These are phyloP conservation scores for Metarhizium album DNA, from an alignment of 2,329 filamentous ascomycete genomes.

Conservation along the genomic window DNA sequence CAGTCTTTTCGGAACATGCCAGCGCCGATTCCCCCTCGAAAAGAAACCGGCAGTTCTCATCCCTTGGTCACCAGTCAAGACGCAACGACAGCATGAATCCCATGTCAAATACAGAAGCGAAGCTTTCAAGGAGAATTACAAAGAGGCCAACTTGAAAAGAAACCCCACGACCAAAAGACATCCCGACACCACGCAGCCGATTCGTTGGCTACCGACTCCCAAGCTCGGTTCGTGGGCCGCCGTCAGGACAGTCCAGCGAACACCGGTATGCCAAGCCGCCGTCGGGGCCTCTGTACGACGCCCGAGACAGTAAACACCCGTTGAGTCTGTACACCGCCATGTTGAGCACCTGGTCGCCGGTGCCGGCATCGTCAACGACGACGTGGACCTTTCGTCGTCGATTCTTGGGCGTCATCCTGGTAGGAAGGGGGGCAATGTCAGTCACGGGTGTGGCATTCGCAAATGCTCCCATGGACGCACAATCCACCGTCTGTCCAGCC, in stretches of 20 bases:
- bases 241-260: slow-evolving; percentile 3
- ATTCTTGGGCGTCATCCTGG: background rate
- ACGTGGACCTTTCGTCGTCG: background rate
- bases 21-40: too few relatives aligned
- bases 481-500: slow-evolving; percentile 1
- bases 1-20: too few relatives aligned
- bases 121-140: too few relatives aligned
- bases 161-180: background rate
- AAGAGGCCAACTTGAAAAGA: too few relatives aligned
- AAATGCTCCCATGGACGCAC: background rate
- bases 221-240: background rate
- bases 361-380: background rate
- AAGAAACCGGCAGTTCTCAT: too few relatives aligned
- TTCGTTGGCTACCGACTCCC: slow-evolving; percentile 3
- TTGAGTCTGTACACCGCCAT: slow-evolving; percentile 6
- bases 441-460: slow-evolving; percentile 2
- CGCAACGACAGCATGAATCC: too few relatives aligned
- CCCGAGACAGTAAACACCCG: slow-evolving; percentile 9
- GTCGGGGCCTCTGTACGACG: slow-evolving; percentile 1
- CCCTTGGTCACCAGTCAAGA: too few relatives aligned
- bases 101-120: too few relatives aligned
- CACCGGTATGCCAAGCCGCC: slow-evolving; percentile 3
- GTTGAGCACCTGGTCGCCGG: background rate
- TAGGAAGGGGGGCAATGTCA: background rate
- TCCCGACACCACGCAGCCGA: slow-evolving; percentile 3